A percentile compares a stretch with the other conserved stretches of the same genome.
Evolutionary conservation across 164 flowering plant genomes (phyloP).

Genomic region (Dillenia suffruticosa): DNA sequence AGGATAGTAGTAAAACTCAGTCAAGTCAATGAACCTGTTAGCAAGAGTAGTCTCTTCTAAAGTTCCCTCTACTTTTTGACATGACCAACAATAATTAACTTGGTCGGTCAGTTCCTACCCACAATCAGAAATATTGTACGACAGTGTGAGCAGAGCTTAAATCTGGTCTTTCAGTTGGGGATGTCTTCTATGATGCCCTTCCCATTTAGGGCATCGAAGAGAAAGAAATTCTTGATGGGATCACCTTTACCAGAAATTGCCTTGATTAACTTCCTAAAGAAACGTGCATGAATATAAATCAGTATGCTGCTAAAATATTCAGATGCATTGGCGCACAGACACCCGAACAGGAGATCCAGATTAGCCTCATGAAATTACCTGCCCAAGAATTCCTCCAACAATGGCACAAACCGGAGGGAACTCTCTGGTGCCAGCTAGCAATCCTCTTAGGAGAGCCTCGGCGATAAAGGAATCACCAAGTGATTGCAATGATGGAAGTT

Average conservation of each 20-base stretch:
- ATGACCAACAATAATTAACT: neutral
- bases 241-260: constrained; percentile 93
- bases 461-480: constrained; percentile 69
- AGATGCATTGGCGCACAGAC: neutral
- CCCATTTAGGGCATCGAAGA: constrained; percentile 81
- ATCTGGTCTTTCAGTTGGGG: constrained; percentile 16
- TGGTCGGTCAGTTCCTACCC: neutral
- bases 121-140: neutral
- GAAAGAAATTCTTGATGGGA: constrained; percentile 92
- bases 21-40: too few species aligned
- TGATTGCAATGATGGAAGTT: constrained; percentile 35
- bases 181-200: constrained; percentile 90
- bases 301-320: neutral
- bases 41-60: neutral
- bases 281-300: neutral
- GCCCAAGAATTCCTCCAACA: constrained; percentile 90
- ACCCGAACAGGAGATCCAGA: neutral
- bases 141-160: neutral
- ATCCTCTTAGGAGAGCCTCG: constrained; percentile 64
- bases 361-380: constrained; percentile 36
- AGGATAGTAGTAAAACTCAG: too few species aligned
- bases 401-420: constrained; percentile 95
- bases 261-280: constrained; percentile 88
- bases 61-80: neutral
- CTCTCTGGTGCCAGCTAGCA: constrained; percentile 47